phyloP scores from a whole-genome alignment of 768 basidiomycete species.

The button mushroom (Agaricus bisporus) region DNA sequence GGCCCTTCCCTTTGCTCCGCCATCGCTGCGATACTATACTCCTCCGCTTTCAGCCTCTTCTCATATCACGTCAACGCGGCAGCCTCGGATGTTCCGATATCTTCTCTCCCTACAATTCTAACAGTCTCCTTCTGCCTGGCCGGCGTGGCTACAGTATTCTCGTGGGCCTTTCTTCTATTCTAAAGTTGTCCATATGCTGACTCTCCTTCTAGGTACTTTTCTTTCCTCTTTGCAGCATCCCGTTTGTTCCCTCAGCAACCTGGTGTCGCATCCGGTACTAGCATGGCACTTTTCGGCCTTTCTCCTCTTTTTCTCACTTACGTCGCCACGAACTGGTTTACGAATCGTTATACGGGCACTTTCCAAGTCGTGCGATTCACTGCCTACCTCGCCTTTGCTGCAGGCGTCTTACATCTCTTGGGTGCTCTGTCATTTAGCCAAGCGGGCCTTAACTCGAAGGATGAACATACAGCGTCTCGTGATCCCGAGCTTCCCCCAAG shows the following conservation, averaged over 20 bases:
- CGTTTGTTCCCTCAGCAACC: constrained; percentile 60
- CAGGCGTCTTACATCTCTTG: constrained; percentile 46
- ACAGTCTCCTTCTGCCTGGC: constrained; percentile 54
- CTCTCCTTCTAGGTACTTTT: constrained; percentile 48
- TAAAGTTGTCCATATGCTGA: neutral
- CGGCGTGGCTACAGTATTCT: constrained; percentile 66
- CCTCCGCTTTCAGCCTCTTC: constrained; percentile 56
- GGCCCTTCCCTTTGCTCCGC: constrained; percentile 69
- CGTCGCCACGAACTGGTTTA: constrained; percentile 60
- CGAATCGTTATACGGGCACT: constrained; percentile 33
- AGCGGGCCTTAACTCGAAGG: constrained; percentile 4
- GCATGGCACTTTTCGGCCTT: constrained; percentile 73
- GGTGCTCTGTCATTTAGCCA: constrained; percentile 34
- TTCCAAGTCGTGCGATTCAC: constrained; percentile 43
- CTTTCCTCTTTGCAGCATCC: constrained; percentile 69
- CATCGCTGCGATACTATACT: constrained; percentile 51
- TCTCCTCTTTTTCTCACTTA: constrained; percentile 71
- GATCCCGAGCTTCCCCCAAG: constrained; percentile 8
- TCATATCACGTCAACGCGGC: constrained; percentile 45
- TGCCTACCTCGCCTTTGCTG: constrained; percentile 48
- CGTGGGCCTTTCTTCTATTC: constrained; percentile 41
- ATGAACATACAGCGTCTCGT: neutral
- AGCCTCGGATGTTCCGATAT: constrained; percentile 34
- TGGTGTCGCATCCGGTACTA: constrained; percentile 60
- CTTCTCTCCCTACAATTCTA: constrained; percentile 38